phyloP scores from a whole-genome alignment of 2,329 filamentous ascomycete species.

The Paraconiothyrium sp. region DNA sequence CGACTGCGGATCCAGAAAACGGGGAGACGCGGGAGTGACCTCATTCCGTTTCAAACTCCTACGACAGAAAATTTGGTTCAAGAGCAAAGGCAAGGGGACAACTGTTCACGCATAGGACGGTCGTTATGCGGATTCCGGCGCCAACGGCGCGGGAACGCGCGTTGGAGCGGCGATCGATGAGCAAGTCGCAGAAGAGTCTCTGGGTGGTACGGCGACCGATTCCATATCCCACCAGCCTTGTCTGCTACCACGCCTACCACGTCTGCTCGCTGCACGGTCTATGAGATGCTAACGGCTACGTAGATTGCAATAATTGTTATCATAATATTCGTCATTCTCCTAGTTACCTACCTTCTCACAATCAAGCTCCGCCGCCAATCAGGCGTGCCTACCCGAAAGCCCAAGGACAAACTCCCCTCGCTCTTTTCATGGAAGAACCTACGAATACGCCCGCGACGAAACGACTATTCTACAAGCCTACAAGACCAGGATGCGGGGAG shows the following conservation, averaged over 20 bases:
- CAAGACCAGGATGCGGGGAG: slow-evolving; percentile 45
- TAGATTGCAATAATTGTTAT: slow-evolving; percentile 42
- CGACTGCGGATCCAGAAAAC: slow-evolving; percentile 12
- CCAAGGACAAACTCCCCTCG: slow-evolving; percentile 39
- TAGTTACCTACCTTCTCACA: slow-evolving; percentile 43
- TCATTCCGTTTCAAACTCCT: slow-evolving; percentile 26
- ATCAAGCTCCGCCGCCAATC: slow-evolving; percentile 30
- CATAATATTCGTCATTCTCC: slow-evolving; percentile 43
- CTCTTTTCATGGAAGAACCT: slow-evolving; percentile 43
- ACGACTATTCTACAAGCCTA: slow-evolving; percentile 45
- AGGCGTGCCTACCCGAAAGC: slow-evolving; percentile 22
- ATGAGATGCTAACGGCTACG: background rate
- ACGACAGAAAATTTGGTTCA: background rate
- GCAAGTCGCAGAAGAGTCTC: slow-evolving; percentile 35
- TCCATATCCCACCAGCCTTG: slow-evolving; percentile 7
- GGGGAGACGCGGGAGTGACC: slow-evolving; percentile 25
- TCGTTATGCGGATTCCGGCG: slow-evolving; percentile 41
- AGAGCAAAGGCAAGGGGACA: background rate
- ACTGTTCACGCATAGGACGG: slow-evolving; percentile 13
- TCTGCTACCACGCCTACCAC: background rate
- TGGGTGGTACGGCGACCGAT: slow-evolving; percentile 37
- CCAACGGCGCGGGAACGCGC: slow-evolving; percentile 30
- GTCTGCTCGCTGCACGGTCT: background rate
- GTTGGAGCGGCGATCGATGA: slow-evolving; percentile 32
- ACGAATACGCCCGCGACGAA: slow-evolving; percentile 36